A percentile compares a stretch with the other conserved stretches of the same genome.
These are phyloP conservation scores for Saccharomycopsis vini DNA, from an alignment of 805 yeast genomes.

Conservation along the genomic window DNA sequence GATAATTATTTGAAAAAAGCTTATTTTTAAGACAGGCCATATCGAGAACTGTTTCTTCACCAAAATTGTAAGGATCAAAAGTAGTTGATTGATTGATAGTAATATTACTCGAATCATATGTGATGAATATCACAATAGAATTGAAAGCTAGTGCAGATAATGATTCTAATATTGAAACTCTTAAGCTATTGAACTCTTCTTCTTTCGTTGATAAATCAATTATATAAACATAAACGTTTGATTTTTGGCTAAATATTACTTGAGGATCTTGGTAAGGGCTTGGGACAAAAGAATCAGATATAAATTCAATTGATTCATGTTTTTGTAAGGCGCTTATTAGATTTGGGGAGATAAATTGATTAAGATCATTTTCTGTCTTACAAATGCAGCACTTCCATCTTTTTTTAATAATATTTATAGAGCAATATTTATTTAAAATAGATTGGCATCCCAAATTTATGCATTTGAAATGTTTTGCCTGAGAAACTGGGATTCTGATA, in stretches of 20 bases:
- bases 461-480: slow-evolving; percentile 3
- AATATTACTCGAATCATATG: slow-evolving; percentile 33
- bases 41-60: not conserved
- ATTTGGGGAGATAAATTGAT: not conserved
- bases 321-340: not conserved
- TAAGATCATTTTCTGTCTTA: slow-evolving; percentile 3
- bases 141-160: slow-evolving; percentile 48
- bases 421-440: slow-evolving; percentile 8
- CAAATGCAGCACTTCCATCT: slow-evolving; percentile 15
- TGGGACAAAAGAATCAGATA: not conserved
- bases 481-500: not conserved
- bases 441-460: slow-evolving; percentile 12
- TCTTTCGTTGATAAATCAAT: slow-evolving; percentile 51
- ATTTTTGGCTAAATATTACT: not conserved
- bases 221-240: slow-evolving; percentile 34
- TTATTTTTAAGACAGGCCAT: not conserved
- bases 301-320: slow-evolving; percentile 1
- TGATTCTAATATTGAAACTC: slow-evolving; percentile 41
- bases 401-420: not conserved
- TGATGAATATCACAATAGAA: slow-evolving; percentile 45
- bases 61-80: not conserved
- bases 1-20: slow-evolving; percentile 1
- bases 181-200: slow-evolving; percentile 45
- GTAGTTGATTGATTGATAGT: not conserved
- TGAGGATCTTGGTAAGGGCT: too few species aligned